A percentile compares a stretch with the other conserved stretches of the same genome.
Evolutionary conservation across 1,284 basidiomycete genomes (phyloP).

Genomic region (Naganishia albida): DNA sequence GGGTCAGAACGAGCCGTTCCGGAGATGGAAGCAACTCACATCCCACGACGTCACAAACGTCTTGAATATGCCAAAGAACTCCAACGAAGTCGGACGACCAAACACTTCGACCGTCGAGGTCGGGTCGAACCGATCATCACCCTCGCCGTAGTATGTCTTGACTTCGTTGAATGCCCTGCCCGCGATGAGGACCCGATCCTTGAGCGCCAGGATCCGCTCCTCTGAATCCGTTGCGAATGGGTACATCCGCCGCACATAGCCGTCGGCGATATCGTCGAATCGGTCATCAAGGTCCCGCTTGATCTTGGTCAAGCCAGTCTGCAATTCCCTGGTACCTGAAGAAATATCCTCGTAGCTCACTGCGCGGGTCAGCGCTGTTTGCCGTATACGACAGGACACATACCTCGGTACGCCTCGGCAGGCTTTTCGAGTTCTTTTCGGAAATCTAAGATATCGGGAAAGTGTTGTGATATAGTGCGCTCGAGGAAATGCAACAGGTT

Average conservation of each 20-base stretch:
- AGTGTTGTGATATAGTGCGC: conserved; percentile 81
- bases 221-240: conserved; percentile 74
- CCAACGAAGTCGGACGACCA: conserved; percentile 55
- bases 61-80: conserved; percentile 94
- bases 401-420: conserved; percentile 89
- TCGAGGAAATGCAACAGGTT: conserved; percentile 95
- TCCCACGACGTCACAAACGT: conserved; percentile 89
- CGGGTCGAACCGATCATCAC: conserved; percentile 62
- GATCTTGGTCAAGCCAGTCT: conserved; percentile 76
- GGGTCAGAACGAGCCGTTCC: conserved; percentile 8
- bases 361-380: conserved; percentile 43
- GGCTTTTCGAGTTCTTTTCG: conserved; percentile 85
- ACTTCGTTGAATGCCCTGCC: conserved; percentile 78
- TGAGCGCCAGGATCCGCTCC: conserved; percentile 72
- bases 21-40: conserved; percentile 56
- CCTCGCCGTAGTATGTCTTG: conserved; percentile 86
- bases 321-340: conserved; percentile 67
- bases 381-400: conserved; percentile 36
- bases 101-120: conserved; percentile 39
- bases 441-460: conserved; percentile 84
- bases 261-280: conserved; percentile 70
- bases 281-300: conserved; percentile 74
- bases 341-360: conserved; percentile 72
- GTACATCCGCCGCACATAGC: conserved; percentile 87
- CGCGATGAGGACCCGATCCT: conserved; percentile 80